These are phyloP conservation scores for Septoria linicola DNA, from an alignment of 2,329 filamentous ascomycete species.

Conservation along the genomic window DNA sequence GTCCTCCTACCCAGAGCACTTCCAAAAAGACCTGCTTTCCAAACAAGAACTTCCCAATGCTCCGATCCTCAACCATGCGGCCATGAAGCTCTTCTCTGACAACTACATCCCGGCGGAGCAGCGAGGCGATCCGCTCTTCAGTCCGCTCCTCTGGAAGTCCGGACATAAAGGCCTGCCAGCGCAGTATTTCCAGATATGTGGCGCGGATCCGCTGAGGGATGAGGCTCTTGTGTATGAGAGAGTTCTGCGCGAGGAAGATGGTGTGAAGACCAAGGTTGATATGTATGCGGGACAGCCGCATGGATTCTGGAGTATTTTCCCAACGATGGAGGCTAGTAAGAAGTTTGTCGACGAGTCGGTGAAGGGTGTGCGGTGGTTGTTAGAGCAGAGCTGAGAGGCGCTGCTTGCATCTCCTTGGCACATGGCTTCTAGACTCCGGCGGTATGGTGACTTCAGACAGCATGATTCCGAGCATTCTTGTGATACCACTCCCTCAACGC, in stretches of 20 bases:
- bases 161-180: slow-evolving; percentile 45
- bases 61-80: slow-evolving; percentile 29
- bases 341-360: slow-evolving; percentile 35
- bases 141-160: slow-evolving; percentile 30
- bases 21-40: slow-evolving; percentile 43
- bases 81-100: slow-evolving; percentile 26
- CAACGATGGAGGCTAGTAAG: slow-evolving; percentile 29
- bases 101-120: slow-evolving; percentile 31
- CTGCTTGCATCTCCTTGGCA: no score
- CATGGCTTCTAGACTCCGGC: no score
- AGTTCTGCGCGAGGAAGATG: slow-evolving; percentile 41
- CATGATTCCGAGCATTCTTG: neutral
- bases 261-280: slow-evolving; percentile 44
- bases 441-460: neutral
- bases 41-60: slow-evolving; percentile 34
- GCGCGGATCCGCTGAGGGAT: slow-evolving; percentile 51
- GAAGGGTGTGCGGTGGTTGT: slow-evolving; percentile 33
- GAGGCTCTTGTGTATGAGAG: slow-evolving; percentile 51
- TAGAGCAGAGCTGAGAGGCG: slow-evolving; percentile 29
- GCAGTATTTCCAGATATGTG: slow-evolving; percentile 51
- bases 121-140: slow-evolving; percentile 33
- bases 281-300: slow-evolving; percentile 46
- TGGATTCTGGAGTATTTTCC: slow-evolving; percentile 42
- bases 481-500: slow-evolving; percentile 1
- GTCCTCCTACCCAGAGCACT: slow-evolving; percentile 43